Percentiles rank a stretch among this genome's conserved stretches.
Conservation (phyloP, 352 stramenopile species). For the Detonula confervacea region DNA sequence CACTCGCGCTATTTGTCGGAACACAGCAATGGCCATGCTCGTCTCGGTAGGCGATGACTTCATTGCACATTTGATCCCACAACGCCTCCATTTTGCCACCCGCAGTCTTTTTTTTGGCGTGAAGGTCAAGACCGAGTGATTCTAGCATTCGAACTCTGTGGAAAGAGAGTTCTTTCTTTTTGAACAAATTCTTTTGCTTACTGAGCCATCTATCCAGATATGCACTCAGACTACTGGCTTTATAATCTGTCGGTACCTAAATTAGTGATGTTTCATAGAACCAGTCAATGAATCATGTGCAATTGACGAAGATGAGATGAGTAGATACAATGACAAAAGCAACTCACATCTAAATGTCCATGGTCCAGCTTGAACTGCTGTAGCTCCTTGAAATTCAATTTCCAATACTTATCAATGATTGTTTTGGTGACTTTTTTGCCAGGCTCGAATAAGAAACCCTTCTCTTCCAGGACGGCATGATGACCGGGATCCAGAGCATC, state of each 20-base stretch:
- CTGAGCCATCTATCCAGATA: not conserved
- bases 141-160: not conserved
- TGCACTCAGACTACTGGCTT: not conserved
- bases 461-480: not conserved
- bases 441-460: conserved; percentile 16
- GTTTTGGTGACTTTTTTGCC: conserved; percentile 3
- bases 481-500: not conserved
- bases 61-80: conserved; percentile 2
- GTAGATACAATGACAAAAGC: not conserved
- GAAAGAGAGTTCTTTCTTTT: not conserved
- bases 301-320: not conserved
- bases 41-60: not conserved
- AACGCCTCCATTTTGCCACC: not conserved
- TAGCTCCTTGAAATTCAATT: conserved; percentile 7
- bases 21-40: conserved; percentile 8
- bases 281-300: not conserved
- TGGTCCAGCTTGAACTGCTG: conserved; percentile 12
- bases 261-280: not conserved
- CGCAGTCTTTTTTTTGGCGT: not conserved
- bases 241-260: not conserved
- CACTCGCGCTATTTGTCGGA: not conserved
- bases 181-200: not conserved
- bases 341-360: conserved; percentile 3
- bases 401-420: not conserved
- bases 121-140: conserved; percentile 10